These are phyloP conservation scores for Syncephalastrum sp. DNA, from an alignment of 371 early-diverging fungal genomes.

Conservation along the genomic window DNA sequence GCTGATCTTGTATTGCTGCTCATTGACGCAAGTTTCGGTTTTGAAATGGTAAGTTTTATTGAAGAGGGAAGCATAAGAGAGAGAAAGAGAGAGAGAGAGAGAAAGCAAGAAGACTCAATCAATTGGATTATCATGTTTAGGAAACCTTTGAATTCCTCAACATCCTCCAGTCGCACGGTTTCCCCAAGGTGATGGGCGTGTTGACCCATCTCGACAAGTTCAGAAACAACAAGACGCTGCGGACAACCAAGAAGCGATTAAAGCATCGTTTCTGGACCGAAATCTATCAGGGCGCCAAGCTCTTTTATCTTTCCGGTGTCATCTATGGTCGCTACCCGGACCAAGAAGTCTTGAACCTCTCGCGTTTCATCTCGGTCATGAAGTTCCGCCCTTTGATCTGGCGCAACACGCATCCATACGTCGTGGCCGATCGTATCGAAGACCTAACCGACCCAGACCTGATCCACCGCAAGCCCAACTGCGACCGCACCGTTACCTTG, in stretches of 20 bases:
- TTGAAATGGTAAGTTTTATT: slow-evolving; percentile 85
- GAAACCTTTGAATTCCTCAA: slow-evolving; percentile 99
- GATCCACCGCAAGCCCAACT: slow-evolving; percentile 76
- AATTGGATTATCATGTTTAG: slow-evolving; percentile 18
- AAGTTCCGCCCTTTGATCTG: slow-evolving; percentile 96
- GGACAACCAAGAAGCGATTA: slow-evolving; percentile 88
- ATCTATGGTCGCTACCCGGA: slow-evolving; percentile 93
- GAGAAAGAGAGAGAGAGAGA: background rate
- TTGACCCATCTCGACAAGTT: slow-evolving; percentile 94
- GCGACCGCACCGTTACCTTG: slow-evolving; percentile 89
- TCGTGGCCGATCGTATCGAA: slow-evolving; percentile 95
- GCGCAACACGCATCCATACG: slow-evolving; percentile 95
- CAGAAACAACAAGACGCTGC: slow-evolving; percentile 85
- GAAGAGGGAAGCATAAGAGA: too few relatives aligned
- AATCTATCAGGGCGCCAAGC: slow-evolving; percentile 96
- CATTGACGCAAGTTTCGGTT: slow-evolving; percentile 96
- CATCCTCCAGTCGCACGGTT: slow-evolving; percentile 96
- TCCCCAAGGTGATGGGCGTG: slow-evolving; percentile 97
- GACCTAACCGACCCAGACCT: slow-evolving; percentile 93
- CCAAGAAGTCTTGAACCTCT: slow-evolving; percentile 89
- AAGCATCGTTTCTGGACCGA: slow-evolving; percentile 99
- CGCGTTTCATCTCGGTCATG: slow-evolving; percentile 96
- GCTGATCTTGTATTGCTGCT: slow-evolving; percentile 96
- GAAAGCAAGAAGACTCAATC: background rate
- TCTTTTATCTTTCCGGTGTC: slow-evolving; percentile 94